Conservation (phyloP, 495 filamentous ascomycete genomes). For the Hypomontagnella submonticulosa region DNA sequence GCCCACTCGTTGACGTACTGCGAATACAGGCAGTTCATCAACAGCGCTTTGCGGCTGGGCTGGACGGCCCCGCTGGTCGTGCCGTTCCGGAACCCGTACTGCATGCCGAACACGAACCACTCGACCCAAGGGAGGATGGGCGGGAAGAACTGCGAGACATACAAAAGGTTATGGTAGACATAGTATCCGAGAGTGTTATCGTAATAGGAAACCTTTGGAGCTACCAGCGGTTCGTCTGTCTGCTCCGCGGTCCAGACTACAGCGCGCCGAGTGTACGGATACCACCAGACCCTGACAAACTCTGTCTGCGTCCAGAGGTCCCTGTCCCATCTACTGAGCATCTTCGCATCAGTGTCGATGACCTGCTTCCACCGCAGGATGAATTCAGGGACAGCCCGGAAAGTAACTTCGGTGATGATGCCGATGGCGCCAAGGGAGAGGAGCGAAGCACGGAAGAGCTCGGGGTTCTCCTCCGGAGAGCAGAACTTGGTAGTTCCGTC, state of each 20-base stretch:
- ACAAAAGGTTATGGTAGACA: slow-evolving; percentile 89
- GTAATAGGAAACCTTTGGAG: slow-evolving; percentile 72
- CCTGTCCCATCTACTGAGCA: slow-evolving; percentile 77
- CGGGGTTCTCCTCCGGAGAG: slow-evolving; percentile 72
- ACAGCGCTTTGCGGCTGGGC: slow-evolving; percentile 77
- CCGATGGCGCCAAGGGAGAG: slow-evolving; percentile 90
- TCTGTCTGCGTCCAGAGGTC: slow-evolving; percentile 85
- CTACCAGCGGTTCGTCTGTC: slow-evolving; percentile 60
- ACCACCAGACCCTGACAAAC: slow-evolving; percentile 96
- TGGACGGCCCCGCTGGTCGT: slow-evolving; percentile 77
- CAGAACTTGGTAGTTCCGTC: slow-evolving; percentile 82
- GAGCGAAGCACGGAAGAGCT: slow-evolving; percentile 88
- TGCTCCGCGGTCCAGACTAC: slow-evolving; percentile 89
- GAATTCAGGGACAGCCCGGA: slow-evolving; percentile 79
- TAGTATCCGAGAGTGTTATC: slow-evolving; percentile 83
- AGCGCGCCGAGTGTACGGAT: slow-evolving; percentile 86
- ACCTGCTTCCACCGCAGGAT: slow-evolving; percentile 88
- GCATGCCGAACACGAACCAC: slow-evolving; percentile 94
- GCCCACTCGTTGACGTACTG: slow-evolving; percentile 99
- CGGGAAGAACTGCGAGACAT: slow-evolving; percentile 79
- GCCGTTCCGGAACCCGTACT: slow-evolving; percentile 86
- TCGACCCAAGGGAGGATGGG: slow-evolving; percentile 85
- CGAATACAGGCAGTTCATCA: slow-evolving; percentile 96
- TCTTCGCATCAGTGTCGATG: slow-evolving; percentile 70
- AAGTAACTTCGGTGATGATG: slow-evolving; percentile 88